Evolutionary conservation across 495 filamentous ascomycete species (phyloP).

Genomic region (Paragyromitra xinjiangensis): DNA sequence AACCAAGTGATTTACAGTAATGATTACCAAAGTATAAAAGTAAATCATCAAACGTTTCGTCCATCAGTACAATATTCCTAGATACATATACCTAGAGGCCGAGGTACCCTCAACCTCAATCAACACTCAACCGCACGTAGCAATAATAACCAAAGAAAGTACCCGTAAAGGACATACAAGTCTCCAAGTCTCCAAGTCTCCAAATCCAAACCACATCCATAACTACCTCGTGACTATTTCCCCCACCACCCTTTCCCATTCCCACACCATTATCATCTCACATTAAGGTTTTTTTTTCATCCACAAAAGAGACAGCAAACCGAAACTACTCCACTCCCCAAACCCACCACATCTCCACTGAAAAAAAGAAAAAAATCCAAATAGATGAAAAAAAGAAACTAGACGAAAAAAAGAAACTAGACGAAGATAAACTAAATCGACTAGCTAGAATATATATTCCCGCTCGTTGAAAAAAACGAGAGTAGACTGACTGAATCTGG

Average conservation of each 20-base stretch:
- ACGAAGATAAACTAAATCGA: constrained; percentile 19
- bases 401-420: constrained; percentile 16
- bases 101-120: background rate
- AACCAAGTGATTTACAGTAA: too few species aligned
- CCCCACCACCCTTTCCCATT: background rate
- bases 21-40: background rate
- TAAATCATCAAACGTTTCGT: constrained; percentile 3
- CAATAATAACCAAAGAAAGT: background rate
- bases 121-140: background rate
- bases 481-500: constrained; percentile 10
- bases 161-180: background rate
- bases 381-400: constrained; percentile 8
- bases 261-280: constrained; percentile 42
- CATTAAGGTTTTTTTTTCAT: constrained; percentile 29
- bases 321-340: constrained; percentile 1
- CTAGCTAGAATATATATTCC: constrained; percentile 41
- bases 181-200: background rate
- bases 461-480: constrained; percentile 15
- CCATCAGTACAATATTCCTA: constrained; percentile 8
- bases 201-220: constrained; percentile 7
- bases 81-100: background rate
- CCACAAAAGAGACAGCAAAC: background rate
- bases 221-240: background rate
- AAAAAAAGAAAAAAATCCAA: constrained; percentile 22
- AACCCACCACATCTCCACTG: background rate